Evolutionary conservation across 768 basidiomycete species (phyloP), one percentile per base, ranked within the genome.

Genomic region (Lenzites betulinus): DNA sequence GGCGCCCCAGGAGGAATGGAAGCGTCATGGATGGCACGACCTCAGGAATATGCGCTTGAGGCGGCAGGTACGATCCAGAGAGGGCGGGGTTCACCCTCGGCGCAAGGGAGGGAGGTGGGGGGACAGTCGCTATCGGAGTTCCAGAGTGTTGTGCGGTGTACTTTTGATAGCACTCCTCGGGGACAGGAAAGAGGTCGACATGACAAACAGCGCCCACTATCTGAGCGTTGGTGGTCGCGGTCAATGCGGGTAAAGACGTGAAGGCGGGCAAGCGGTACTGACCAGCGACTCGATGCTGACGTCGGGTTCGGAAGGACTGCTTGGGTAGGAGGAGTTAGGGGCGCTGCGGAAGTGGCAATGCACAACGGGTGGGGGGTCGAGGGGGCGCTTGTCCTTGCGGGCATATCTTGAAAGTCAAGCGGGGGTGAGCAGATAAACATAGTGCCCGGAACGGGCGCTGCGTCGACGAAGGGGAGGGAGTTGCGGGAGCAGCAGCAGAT

Each of bases 181-280:
- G 67, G 1, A 89, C 81, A 4, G 86, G 87, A 63, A 90, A 89
- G 18, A 93, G 77, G 72, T 92, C 91, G 35, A 89, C 87, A 3
- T 86, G 88, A 72, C 91, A 92, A 16, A 93, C 70, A 13, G 91
- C 77, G 2, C 90, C 91, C 30, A 84, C 43, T 0, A 50, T 33
- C 38, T 54, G 38, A 11, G 9, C n/a, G 1, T 15, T 15, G 13
- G 38, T 2, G 13, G 18, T 11, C n/a, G n/a, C n/a, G n/a, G n/a
- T 30, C 7, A 25, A n/a, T n/a, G 22, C 6, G 8, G 6, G 18
- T 22, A 12, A 3, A 20, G 26, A 13, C 3, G n/a, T 3, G 20
- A 0, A 7, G 9, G 4, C 18, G 11, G 20, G 30, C 7, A 22
- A 9, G 9, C 15, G 26, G 20, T 8, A 3, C 44, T 50, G 52